Base-by-base conservation (phyloP, 2,329 filamentous ascomycete species). In the Elsinoe arachidis region DNA sequence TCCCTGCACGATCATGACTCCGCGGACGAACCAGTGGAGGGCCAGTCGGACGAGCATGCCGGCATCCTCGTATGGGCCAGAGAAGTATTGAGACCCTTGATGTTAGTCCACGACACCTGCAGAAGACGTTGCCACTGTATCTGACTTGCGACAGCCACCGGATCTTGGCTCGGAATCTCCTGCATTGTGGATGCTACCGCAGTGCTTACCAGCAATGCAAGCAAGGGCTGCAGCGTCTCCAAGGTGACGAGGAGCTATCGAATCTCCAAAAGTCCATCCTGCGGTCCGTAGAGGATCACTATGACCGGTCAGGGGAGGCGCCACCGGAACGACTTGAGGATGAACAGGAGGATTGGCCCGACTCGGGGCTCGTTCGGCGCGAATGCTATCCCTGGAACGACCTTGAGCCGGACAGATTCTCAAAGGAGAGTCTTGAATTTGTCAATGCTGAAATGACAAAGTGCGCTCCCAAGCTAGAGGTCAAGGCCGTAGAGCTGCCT, bases 381-480 rank as follows among this genome's bases (percentile, higher is more conserved):
- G 80, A 85, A 60, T 69, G 83, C 3, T 86, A 86, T 65, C 78
- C 81, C 1, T 86, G 83, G 83, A 85, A 85, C 61, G 65, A 72
- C 14, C 73, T 80, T 62, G 83, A 86, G 62, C 81, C 81, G 1
- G 74, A 85, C 63, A 74, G 83, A 41, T 78, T 80, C 58, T 74
- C 77, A 0, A 66, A 75, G 2, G 75, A 78, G 43, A 77, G 73
- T 5, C 74, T 97, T 21, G 72, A 78, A 0, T 78, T 85, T 53
- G 74, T 97, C 44, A 97, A 97, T 67, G 71, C 75, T 19, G 77
- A 86, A 62, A 78, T 96, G 63, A 73, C 77, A 23, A 71, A 74
- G 2, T 83, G 90, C 57, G 90, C 90, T 0, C 87, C 90, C 0
- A 92, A 90, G 66, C 88, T 92, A 60, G 87, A 88, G 61, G 87